Evolutionary conservation across 306 rosid species (phyloP).

Genomic region (Quercus cerris): DNA sequence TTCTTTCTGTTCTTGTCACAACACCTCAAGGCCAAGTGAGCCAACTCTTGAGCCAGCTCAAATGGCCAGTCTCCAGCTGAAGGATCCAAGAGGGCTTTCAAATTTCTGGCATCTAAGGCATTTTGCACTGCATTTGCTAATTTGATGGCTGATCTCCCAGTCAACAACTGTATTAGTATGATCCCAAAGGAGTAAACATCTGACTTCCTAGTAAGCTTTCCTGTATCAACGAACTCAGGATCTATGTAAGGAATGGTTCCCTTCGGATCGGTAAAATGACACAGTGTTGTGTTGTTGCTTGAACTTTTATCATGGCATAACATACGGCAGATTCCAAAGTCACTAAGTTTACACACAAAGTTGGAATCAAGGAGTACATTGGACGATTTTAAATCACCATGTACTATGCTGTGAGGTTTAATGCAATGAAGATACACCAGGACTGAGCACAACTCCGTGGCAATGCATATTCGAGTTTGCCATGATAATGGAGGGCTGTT

Average conservation of each 20-base stretch:
- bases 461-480: slow-evolving; percentile 48
- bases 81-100: slow-evolving; percentile 39
- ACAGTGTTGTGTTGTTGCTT: slow-evolving; percentile 27
- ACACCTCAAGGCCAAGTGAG: slow-evolving; percentile 44
- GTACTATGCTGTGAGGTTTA: slow-evolving; percentile 45
- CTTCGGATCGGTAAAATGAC: slow-evolving; percentile 38
- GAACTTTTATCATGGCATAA: slow-evolving; percentile 22
- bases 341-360: slow-evolving; percentile 49
- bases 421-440: slow-evolving; percentile 51
- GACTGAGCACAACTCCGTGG: slow-evolving; percentile 50
- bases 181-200: slow-evolving; percentile 59
- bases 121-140: slow-evolving; percentile 30
- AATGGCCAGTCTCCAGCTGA: slow-evolving; percentile 60
- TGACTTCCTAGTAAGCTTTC: slow-evolving; percentile 48
- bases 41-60: slow-evolving; percentile 43
- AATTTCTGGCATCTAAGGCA: slow-evolving; percentile 31
- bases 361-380: slow-evolving; percentile 46
- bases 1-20: slow-evolving; percentile 38
- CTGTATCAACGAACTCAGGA: slow-evolving; percentile 43
- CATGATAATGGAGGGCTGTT: slow-evolving; percentile 50
- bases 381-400: slow-evolving; percentile 54
- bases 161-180: slow-evolving; percentile 36
- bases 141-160: slow-evolving; percentile 34
- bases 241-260: slow-evolving; percentile 46
- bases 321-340: slow-evolving; percentile 51